These are phyloP conservation scores for Helminthosporium solani DNA, from an alignment of 2,329 filamentous ascomycete species.

Conservation along the genomic window DNA sequence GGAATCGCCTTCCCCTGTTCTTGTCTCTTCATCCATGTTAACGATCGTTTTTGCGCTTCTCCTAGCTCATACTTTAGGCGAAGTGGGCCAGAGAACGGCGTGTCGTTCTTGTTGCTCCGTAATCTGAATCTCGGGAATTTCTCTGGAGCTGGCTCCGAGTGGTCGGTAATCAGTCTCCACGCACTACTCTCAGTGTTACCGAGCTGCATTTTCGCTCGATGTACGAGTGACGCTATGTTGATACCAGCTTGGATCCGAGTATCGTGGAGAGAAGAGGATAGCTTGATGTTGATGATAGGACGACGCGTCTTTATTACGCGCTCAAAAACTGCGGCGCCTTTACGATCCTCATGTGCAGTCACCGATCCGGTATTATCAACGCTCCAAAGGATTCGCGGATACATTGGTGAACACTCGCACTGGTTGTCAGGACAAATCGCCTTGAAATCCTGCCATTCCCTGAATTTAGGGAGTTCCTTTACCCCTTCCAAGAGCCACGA, in stretches of 20 bases:
- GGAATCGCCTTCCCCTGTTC: conserved; percentile 44
- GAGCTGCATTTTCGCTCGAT: conserved; percentile 45
- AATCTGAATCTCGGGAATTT: conserved; percentile 46
- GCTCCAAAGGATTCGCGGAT: conserved; percentile 30
- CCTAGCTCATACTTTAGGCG: conserved; percentile 42
- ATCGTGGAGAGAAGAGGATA: conserved; percentile 13
- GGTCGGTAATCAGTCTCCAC: conserved; percentile 53
- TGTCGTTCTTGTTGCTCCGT: conserved; percentile 43
- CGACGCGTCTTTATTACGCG: conserved; percentile 52
- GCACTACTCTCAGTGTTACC: conserved; percentile 23
- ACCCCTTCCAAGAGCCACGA: conserved; percentile 25
- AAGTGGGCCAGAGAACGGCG: conserved; percentile 36
- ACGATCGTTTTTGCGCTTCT: conserved; percentile 55
- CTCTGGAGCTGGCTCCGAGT: conserved; percentile 36
- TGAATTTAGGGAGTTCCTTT: conserved; percentile 16
- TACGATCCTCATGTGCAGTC: conserved; percentile 38
- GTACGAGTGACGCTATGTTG: conserved; percentile 46
- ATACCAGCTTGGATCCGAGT: conserved; percentile 45
- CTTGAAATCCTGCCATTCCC: conserved; percentile 21
- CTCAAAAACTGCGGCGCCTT: conserved; percentile 54
- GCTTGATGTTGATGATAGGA: conserved; percentile 19
- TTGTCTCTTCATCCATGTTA: conserved; percentile 61
- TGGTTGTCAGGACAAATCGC: neutral
- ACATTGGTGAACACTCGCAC: conserved; percentile 29
- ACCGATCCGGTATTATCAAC: conserved; percentile 18